Base-by-base conservation (phyloP, 2,329 filamentous ascomycete species). In the Fusarium sp. region DNA sequence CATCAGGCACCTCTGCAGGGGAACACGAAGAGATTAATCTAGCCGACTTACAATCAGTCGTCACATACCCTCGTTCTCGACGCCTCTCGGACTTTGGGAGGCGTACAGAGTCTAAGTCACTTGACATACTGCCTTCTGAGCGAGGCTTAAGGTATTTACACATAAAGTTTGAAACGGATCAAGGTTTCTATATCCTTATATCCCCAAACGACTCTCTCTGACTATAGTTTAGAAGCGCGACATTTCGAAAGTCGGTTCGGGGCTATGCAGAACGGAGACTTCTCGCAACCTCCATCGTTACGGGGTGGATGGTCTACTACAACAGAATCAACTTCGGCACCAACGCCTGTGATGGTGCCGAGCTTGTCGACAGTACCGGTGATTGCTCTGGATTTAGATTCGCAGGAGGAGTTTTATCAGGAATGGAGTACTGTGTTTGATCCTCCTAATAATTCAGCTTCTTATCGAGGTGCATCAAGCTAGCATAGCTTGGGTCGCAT, bases 131-230 rank as follows among this genome's bases (percentile, higher is more conserved):
- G 28, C 46, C 55, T 5, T 53, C 39, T 17, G 10, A 19, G 4
- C n/a, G 3, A 19, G 50, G 40, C 5, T 11, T 22, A 5, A 53
- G 21, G 22, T 39, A 40, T 3, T 36, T 58, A 1, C 49, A 58
- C 14, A 53, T 58, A n/a, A 44, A 53, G 22, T 58, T 58, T 8
- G 55, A 58, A 11, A 53, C 55, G 5, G 3, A 34, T 5, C 31
- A 58, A 33, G 55, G 55, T 58, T 8, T 14, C 3, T 31, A 21
- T 19, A 10, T 6, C 7, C 4, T 24, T 4, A 4, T 6, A 13
- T 17, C 24, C 11, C 26, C 11, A 2, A 14, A 5, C 17, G 4
- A 2, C 2, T 7, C 0, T 1, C 2, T 22, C 46, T 57, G 7
- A 57, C 39, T 9, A 1, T 6, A 0, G 2, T 1, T 4, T 8